Base-by-base conservation (phyloP, 176 grass and related monocot species). In the Hyparrhenia diplandra region DNA sequence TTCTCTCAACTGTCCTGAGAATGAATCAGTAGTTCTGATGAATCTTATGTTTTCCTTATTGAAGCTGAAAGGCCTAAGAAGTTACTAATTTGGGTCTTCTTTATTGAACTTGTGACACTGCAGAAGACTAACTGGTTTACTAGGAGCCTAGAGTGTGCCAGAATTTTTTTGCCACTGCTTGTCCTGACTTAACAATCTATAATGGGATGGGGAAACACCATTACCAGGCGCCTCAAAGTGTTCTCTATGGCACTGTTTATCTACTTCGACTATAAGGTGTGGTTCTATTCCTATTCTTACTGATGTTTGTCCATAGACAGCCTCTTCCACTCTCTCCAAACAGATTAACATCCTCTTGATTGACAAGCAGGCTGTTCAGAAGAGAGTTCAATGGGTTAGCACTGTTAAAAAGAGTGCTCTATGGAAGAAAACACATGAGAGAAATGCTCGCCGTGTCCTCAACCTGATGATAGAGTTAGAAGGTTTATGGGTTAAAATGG, bases 401-500 rank as follows among this genome's bases (percentile, higher is more conserved):
- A 75, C 82, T 76, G 42, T 17, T 32, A 91, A 91, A 86, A 87
- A 90, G 76, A 80, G 82, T 61, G 55, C 85, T 55, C 76, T 91
- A 66, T 99, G 90, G 96, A 76, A 85, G 21, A 95, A 95, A 88
- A 88, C 92, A 12, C 96, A 99, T 11, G 64, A 90, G 57, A 82
- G 96, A 68, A 99, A 99, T 85, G 96, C 96, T 66, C 92, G 68
- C n/a, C 92, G 90, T 69, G 87, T 99, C 70, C 88, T 95, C 66
- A 99, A 90, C 73, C 82, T 99, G 63, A 99, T 99, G 88, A 90
- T 95, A 42, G 93, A 99, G 72, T 41, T 95, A 41, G 92, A 99
- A 88, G 96, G 96, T 68, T 86, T 99, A 63, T 99, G 96, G 92
- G 96, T 99, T 39, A 99, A 99, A 68, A 59, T 99, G 69, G 92